Conservation (phyloP, 805 yeast genomes). For the Nakazawaea peltata region DNA sequence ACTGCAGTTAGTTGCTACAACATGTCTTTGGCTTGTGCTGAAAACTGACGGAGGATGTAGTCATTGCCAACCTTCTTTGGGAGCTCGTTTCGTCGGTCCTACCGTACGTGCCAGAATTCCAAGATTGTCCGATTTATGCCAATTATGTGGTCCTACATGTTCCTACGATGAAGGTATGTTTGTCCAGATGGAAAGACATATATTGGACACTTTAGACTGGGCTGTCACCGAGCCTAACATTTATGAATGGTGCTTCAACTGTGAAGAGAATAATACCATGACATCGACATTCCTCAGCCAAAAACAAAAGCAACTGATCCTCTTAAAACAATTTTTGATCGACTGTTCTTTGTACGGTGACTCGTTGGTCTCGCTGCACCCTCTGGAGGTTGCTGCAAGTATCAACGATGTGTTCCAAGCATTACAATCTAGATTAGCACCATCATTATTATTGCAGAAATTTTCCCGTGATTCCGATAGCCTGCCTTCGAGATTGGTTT, state of each 20-base stretch:
- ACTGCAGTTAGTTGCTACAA: conserved; percentile 72
- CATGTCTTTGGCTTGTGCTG: conserved; percentile 80
- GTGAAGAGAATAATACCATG: conserved; percentile 33
- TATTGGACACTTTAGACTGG: conserved; percentile 68
- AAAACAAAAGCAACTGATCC: conserved; percentile 27
- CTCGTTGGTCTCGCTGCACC: conserved; percentile 32
- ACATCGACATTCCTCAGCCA: conserved; percentile 25
- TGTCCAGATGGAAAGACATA: conserved; percentile 72
- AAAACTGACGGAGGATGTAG: conserved; percentile 72
- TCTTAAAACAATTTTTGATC: conserved; percentile 39
- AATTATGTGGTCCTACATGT: conserved; percentile 58
- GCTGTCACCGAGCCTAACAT: conserved; percentile 55
- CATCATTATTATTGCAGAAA: conserved; percentile 1
- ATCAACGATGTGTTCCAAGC: conserved; percentile 8
- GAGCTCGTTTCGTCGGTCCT: conserved; percentile 59
- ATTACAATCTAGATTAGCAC: conserved; percentile 6
- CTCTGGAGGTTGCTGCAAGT: conserved; percentile 16
- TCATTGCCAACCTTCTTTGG: conserved; percentile 51
- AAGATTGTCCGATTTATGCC: conserved; percentile 60
- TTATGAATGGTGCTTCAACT: conserved; percentile 36
- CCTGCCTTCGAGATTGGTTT: conserved; percentile 2
- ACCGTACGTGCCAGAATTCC: conserved; percentile 74
- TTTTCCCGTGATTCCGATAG: background rate
- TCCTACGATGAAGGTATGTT: conserved; percentile 54
- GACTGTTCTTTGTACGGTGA: conserved; percentile 41